Percentiles rank a stretch among this genome's conserved stretches.
Evolutionary conservation across 768 basidiomycete species (phyloP).

Genomic region (Pleurotus tuoliensis): DNA sequence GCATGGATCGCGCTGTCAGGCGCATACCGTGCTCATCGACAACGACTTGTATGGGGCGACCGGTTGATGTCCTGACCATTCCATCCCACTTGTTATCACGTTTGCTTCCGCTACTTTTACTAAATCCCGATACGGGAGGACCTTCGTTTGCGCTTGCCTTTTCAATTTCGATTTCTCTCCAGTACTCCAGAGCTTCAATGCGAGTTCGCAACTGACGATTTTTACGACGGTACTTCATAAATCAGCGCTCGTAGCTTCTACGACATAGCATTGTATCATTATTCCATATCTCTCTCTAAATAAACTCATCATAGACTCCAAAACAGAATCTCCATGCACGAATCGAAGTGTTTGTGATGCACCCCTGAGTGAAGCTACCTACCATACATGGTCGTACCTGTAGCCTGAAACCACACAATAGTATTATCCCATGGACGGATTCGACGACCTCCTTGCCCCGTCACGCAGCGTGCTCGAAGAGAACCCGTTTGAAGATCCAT

Average conservation of each 20-base stretch:
- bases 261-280: slow-evolving; percentile 4
- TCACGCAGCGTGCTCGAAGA: slow-evolving; percentile 62
- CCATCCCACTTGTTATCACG: background rate
- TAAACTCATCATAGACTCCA: no score
- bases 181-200: no score
- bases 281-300: background rate
- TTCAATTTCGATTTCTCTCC: background rate
- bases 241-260: background rate
- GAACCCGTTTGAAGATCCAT: slow-evolving; percentile 76
- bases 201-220: background rate
- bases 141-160: background rate
- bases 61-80: slow-evolving; percentile 60
- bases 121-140: background rate
- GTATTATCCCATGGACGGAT: slow-evolving; percentile 55
- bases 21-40: slow-evolving; percentile 69
- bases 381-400: no score
- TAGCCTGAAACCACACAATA: no score
- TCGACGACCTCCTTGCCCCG: slow-evolving; percentile 69
- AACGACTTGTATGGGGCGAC: slow-evolving; percentile 77
- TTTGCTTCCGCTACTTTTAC: background rate
- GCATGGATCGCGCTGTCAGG: slow-evolving; percentile 60
- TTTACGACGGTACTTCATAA: background rate
- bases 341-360: no score
- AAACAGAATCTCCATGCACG: no score
- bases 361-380: no score